A percentile compares a stretch with the other conserved stretches of the same genome.
Evolutionary conservation across 169 alveolate genomes (phyloP).

Genomic region (Eimeria necatrix): DNA sequence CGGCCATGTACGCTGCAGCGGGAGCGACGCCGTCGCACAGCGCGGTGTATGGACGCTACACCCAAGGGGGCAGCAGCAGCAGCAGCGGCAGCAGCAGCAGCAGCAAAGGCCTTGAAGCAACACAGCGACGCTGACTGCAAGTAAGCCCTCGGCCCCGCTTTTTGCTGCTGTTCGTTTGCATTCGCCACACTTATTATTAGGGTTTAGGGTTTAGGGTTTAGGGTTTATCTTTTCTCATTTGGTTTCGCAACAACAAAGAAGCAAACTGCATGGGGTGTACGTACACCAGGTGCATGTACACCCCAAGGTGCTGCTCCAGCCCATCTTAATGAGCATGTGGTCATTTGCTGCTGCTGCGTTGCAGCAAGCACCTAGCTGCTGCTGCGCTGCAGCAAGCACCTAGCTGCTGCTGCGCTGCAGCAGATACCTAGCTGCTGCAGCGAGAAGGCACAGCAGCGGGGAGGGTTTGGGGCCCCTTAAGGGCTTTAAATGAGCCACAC

Average conservation of each 20-base stretch:
- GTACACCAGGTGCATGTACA: not conserved
- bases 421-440: no score
- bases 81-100: slow-evolving; percentile 53
- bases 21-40: slow-evolving; percentile 1
- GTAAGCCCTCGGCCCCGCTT: not conserved
- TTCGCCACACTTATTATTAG: no score
- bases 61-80: slow-evolving; percentile 38
- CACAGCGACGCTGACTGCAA: slow-evolving; percentile 25
- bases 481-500: no score
- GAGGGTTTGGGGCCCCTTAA: no score
- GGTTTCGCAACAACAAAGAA: not conserved
- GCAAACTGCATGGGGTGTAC: not conserved
- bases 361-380: no score
- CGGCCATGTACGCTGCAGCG: not conserved
- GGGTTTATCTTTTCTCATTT: not conserved
- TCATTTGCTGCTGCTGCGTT: no score
- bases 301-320: no score
- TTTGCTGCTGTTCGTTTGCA: no score
- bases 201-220: not conserved
- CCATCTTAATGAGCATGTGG: no score
- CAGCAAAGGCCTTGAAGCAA: slow-evolving; percentile 30
- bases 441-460: no score
- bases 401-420: no score
- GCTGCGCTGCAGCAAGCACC: no score
- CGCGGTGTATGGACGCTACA: slow-evolving; percentile 30